phyloP scores from a whole-genome alignment of 129 eudicot species.

The Flaveria robusta region DNA sequence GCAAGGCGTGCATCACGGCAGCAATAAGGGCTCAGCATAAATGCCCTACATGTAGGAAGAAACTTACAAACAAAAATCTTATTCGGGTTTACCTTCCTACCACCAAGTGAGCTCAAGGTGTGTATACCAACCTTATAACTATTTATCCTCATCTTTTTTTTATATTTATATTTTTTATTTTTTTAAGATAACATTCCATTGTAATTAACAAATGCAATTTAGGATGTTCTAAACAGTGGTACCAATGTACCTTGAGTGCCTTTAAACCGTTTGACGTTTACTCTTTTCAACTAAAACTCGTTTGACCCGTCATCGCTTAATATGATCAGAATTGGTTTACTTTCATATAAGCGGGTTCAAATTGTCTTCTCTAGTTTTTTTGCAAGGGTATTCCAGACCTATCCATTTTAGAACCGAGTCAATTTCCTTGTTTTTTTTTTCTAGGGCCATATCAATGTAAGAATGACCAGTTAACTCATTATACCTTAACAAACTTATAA shows the following conservation, averaged over 20 bases:
- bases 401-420: too few species aligned
- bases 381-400: too few species aligned
- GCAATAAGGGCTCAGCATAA: slow-evolving; percentile 62
- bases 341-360: too few species aligned
- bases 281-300: too few species aligned
- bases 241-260: neutral
- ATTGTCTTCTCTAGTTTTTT: too few species aligned
- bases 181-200: neutral
- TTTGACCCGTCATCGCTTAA: too few species aligned
- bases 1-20: slow-evolving; percentile 71
- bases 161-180: too few species aligned
- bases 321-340: too few species aligned
- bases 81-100: slow-evolving; percentile 81
- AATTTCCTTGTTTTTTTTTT: too few species aligned
- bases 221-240: neutral
- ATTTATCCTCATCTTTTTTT: neutral
- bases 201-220: neutral
- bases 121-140: neutral
- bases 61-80: slow-evolving; percentile 55
- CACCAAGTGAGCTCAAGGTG: slow-evolving; percentile 39
- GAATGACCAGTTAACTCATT: too few species aligned
- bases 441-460: too few species aligned
- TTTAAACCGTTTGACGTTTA: neutral
- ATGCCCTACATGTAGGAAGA: slow-evolving; percentile 89
- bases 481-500: too few species aligned